Evolutionary conservation across 768 basidiomycete species (phyloP).

Genomic region (Russula olivacea): DNA sequence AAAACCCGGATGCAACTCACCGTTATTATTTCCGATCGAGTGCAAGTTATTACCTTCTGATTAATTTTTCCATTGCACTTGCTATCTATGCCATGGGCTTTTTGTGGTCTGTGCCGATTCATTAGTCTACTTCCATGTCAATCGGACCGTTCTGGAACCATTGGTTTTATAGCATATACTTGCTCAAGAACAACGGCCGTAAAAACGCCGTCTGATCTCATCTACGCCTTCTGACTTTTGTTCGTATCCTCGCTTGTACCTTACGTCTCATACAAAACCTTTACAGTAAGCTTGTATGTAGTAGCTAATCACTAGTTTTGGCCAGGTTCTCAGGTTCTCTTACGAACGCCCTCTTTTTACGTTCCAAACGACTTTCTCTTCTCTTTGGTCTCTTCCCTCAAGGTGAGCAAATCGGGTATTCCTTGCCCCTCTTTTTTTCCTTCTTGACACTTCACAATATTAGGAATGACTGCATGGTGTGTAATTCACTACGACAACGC

Average conservation of each 20-base stretch:
- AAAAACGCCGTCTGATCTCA: slow-evolving; percentile 13
- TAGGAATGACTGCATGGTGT: neutral
- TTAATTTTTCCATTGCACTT: slow-evolving; percentile 8
- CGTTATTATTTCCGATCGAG: neutral
- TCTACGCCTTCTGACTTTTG: slow-evolving; percentile 7
- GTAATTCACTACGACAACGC: neutral
- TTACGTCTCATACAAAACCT: slow-evolving; percentile 13
- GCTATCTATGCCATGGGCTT: neutral
- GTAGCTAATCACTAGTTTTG: slow-evolving; percentile 20
- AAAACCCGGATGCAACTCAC: neutral
- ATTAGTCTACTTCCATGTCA: slow-evolving; percentile 5
- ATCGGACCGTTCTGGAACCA: slow-evolving; percentile 15
- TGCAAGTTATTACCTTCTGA: slow-evolving; percentile 7
- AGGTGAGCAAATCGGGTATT: slow-evolving; percentile 10
- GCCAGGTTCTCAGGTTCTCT: neutral
- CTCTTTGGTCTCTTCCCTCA: neutral
- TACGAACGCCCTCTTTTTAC: slow-evolving; percentile 17
- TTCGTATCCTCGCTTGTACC: slow-evolving; percentile 21
- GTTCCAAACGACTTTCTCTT: slow-evolving; percentile 1
- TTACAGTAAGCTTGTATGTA: slow-evolving; percentile 23
- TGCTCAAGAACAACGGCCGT: slow-evolving; percentile 9
- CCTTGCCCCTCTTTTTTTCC: neutral
- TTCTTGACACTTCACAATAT: neutral
- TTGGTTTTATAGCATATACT: slow-evolving; percentile 17
- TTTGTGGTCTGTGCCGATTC: slow-evolving; percentile 10